Percentiles rank a stretch among this genome's conserved stretches.
These are phyloP conservation scores for Petunia hybrid DNA, from an alignment of 305 asterid species.

Conservation along the genomic window DNA sequence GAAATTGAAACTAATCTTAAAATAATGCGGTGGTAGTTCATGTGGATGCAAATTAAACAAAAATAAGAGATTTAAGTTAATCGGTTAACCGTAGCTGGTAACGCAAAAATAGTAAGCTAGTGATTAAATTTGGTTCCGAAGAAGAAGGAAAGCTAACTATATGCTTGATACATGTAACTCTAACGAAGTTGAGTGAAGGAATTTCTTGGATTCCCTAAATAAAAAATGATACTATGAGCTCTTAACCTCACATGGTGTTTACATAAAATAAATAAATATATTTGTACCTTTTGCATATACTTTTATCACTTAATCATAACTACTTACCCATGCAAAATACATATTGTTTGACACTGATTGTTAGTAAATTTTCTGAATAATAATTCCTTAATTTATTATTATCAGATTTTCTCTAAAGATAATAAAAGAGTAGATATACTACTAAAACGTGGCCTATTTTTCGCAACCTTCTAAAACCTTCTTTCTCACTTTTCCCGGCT, in stretches of 20 bases:
- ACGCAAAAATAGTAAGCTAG: conserved; percentile 12
- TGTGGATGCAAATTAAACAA: not conserved
- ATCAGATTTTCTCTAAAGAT: not conserved
- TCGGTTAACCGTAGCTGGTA: not conserved
- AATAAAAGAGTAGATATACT: not conserved
- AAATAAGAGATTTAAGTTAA: not conserved
- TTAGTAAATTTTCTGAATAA: not conserved
- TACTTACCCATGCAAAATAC: not conserved
- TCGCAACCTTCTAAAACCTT: conserved; percentile 28
- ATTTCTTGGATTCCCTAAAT: not conserved
- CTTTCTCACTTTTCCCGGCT: conserved; percentile 16
- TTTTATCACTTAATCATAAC: not conserved
- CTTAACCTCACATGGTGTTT: not conserved
- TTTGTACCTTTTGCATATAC: not conserved
- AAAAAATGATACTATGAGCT: not conserved
- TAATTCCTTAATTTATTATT: not conserved
- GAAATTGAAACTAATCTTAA: not conserved
- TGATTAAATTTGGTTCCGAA: not conserved
- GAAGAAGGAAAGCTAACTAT: not conserved
- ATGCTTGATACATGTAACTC: not conserved
- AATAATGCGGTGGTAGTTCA: not conserved
- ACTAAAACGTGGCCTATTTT: conserved; percentile 16
- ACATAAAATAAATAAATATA: not conserved
- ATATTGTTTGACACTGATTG: not conserved
- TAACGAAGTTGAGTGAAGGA: not conserved